These are phyloP conservation scores for Filosporella fistucella DNA, from an alignment of 495 filamentous ascomycete species.

Conservation along the genomic window DNA sequence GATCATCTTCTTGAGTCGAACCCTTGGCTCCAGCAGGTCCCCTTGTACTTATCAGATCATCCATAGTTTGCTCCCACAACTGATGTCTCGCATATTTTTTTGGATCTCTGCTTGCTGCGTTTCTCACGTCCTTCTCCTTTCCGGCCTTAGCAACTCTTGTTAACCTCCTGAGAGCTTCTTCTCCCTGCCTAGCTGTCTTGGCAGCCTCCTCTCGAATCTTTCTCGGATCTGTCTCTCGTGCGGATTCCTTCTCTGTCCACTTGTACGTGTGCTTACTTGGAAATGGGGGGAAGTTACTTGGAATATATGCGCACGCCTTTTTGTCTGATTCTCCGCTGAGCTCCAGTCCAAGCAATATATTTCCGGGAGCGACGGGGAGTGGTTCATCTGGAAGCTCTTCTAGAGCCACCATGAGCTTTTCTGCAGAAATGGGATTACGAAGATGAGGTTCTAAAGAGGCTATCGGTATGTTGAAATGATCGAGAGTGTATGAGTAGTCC, in stretches of 20 bases:
- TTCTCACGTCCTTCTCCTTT: slow-evolving; percentile 28
- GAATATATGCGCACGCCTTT: slow-evolving; percentile 49
- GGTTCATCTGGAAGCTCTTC: slow-evolving; percentile 9
- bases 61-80: slow-evolving; percentile 32
- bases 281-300: slow-evolving; percentile 62
- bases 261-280: slow-evolving; percentile 73
- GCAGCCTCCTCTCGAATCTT: slow-evolving; percentile 70
- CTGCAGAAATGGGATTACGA: slow-evolving; percentile 31
- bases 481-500: slow-evolving; percentile 65
- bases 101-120: slow-evolving; percentile 28
- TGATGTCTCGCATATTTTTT: slow-evolving; percentile 28
- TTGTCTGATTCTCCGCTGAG: slow-evolving; percentile 49
- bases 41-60: slow-evolving; percentile 18
- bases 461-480: slow-evolving; percentile 35
- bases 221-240: slow-evolving; percentile 63
- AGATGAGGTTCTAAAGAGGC: slow-evolving; percentile 40
- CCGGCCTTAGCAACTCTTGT: slow-evolving; percentile 39
- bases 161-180: slow-evolving; percentile 67
- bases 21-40: slow-evolving; percentile 3
- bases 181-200: slow-evolving; percentile 66
- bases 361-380: slow-evolving; percentile 18
- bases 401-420: slow-evolving; percentile 27
- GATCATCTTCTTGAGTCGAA: slow-evolving; percentile 14
- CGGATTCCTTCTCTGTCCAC: slow-evolving; percentile 59
- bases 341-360: slow-evolving; percentile 46